Conservation (phyloP, 2,329 filamentous ascomycete genomes). For the Colletotrichum sp. region DNA sequence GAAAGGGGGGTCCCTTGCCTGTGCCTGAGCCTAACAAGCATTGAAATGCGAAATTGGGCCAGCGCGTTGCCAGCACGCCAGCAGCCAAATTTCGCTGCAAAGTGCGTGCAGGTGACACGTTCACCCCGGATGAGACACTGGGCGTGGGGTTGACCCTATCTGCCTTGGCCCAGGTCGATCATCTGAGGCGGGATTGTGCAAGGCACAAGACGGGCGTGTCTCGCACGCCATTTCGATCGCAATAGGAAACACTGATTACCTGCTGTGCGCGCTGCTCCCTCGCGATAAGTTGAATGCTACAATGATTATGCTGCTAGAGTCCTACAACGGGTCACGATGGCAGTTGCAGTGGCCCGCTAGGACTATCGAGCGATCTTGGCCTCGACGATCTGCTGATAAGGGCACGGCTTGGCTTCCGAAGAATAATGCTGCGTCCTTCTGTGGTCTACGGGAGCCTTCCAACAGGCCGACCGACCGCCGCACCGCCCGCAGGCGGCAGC, state of each 20-base stretch:
- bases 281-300: background rate
- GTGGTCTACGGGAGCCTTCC: background rate
- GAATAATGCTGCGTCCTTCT: background rate
- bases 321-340: background rate
- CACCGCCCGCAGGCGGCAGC: background rate
- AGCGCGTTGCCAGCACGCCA: background rate
- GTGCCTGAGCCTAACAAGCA: background rate
- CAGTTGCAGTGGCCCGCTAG: background rate
- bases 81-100: background rate
- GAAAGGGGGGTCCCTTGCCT: background rate
- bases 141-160: conserved; percentile 3
- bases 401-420: background rate
- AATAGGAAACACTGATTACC: background rate
- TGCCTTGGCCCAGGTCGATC: background rate
- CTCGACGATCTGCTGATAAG: background rate
- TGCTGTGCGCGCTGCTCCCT: background rate
- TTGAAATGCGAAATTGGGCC: background rate
- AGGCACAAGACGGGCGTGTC: background rate
- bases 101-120: conserved; percentile 7
- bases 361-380: background rate
- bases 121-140: conserved; percentile 4
- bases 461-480: background rate
- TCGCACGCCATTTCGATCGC: conserved; percentile 3
- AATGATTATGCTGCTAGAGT: background rate
- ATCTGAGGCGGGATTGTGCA: conserved; percentile 14